Evolutionary conservation across 2,329 filamentous ascomycete genomes (phyloP).

Genomic region (Diaporthe destruens): DNA sequence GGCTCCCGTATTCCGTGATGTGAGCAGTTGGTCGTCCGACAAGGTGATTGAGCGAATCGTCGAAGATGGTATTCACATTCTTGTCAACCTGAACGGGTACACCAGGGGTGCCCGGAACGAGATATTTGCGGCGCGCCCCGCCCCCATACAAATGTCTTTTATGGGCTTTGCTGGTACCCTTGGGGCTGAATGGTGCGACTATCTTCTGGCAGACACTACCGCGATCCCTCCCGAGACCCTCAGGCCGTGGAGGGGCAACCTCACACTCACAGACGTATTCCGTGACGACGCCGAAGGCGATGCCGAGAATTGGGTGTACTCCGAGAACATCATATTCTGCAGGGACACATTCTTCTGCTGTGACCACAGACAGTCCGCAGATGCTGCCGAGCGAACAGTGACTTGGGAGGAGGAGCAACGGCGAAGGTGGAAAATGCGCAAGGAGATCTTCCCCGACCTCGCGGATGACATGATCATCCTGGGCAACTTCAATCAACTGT

Average conservation of each 20-base stretch:
- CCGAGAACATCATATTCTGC: constrained; percentile 96
- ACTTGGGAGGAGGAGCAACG: constrained; percentile 88
- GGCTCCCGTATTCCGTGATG: constrained; percentile 90
- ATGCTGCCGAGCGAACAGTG: constrained; percentile 73
- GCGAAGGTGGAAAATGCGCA: constrained; percentile 91
- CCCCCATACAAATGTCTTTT: constrained; percentile 98
- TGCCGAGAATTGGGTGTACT: constrained; percentile 89
- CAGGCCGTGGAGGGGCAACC: constrained; percentile 81
- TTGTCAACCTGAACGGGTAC: constrained; percentile 98
- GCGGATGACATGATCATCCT: constrained; percentile 89
- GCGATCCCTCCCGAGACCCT: constrained; percentile 87
- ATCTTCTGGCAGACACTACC: constrained; percentile 89
- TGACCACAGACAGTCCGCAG: constrained; percentile 92
- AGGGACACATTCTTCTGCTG: constrained; percentile 98
- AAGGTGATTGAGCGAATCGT: constrained; percentile 88
- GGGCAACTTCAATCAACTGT: constrained; percentile 98
- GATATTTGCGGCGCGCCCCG: constrained; percentile 93
- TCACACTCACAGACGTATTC: constrained; percentile 78
- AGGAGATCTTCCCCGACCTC: constrained; percentile 87
- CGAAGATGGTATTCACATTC: constrained; percentile 88
- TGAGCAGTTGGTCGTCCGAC: constrained; percentile 87
- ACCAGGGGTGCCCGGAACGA: constrained; percentile 97
- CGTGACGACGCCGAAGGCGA: constrained; percentile 75
- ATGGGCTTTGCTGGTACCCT: constrained; percentile 98
- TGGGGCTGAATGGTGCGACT: constrained; percentile 98